A percentile compares a stretch with the other conserved stretches of the same genome.
Evolutionary conservation across 208 protist genomes (phyloP).

Genomic region (Zelonia costaricensis): DNA sequence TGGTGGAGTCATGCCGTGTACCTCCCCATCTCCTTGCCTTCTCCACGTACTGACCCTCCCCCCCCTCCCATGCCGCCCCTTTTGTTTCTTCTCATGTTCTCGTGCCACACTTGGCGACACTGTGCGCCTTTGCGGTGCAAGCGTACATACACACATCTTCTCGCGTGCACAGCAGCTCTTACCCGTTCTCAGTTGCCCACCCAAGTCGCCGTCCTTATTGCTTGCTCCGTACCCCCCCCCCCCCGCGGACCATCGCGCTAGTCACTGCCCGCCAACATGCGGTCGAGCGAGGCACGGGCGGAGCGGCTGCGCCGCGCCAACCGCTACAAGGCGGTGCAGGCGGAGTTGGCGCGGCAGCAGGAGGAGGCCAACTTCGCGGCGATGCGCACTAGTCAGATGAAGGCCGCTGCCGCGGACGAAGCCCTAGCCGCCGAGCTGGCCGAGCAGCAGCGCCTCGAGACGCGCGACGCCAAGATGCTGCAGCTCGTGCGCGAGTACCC

Average conservation of each 20-base stretch:
- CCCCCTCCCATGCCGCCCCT: no score
- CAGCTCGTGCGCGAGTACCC: conserved; percentile 80
- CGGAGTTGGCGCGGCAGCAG: conserved; percentile 72
- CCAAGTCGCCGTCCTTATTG: no score
- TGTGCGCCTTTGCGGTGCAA: no score
- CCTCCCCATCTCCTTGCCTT: no score
- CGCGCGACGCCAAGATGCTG: conserved; percentile 88
- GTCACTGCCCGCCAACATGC: conserved; percentile 12
- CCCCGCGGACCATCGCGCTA: not conserved
- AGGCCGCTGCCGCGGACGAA: conserved; percentile 61
- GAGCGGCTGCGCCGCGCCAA: conserved; percentile 86
- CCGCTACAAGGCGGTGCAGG: conserved; percentile 85
- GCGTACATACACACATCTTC: no score
- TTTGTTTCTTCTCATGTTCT: no score
- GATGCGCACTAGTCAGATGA: conserved; percentile 44
- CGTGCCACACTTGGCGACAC: no score
- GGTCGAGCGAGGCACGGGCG: conserved; percentile 50
- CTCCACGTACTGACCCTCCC: no score
- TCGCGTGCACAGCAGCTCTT: no score
- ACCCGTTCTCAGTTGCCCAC: no score
- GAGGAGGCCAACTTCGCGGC: conserved; percentile 72
- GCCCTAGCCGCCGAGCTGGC: conserved; percentile 78
- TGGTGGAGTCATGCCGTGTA: no score
- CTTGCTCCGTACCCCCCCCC: not conserved
- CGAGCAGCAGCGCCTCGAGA: conserved; percentile 69